Base-by-base conservation (phyloP, 345 rosid species). In the Syzygium aromaticum region DNA sequence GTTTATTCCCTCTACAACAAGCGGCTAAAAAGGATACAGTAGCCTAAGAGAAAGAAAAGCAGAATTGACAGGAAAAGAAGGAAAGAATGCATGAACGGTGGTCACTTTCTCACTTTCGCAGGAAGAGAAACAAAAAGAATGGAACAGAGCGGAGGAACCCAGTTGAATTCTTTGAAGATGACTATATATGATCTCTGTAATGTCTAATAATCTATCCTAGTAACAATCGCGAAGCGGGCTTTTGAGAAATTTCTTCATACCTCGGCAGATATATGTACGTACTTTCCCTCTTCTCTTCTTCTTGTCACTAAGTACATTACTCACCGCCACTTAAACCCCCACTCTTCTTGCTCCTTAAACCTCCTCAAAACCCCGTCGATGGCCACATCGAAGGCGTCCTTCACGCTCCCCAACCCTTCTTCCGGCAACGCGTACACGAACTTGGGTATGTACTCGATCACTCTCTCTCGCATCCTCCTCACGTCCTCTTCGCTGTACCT, bases 331-430 rank as follows among this genome's bases (percentile, higher is more conserved):
- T 93, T 98, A 89, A 89, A 95, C 52, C 92, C 93, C 87, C 90
- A 92, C 82, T 91, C 88, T 49, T 91, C 93, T 86, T 96, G 99
- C 90, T 96, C 97, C 88, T 93, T 94, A 89, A 95, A 91, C 89
- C 99, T 95, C 89, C 92, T 88, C 85, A 96, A 89, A 2, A 96
- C 97, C 9, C 95, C 98, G 87, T 96, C 99, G n/a, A 98, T 52
- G 21, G 99, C 99, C 43, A 96, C 91, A 89, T 98, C 99, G 28
- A 98, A 95, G 7, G 99, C 99, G 52, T 98, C 99, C 87, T 92
- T 96, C 14, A 93, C 90, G 21, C 87, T 89, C 93, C 92, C 95
- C 87, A 95, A 89, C 0, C 99, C 99, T 40, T 92, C 92, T 22
- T 85, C 85, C 54, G 96, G 90, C 90, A 91, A 93, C 0, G 98